Base-by-base conservation (phyloP, 202 grass and related monocot species). In the Schoenoplectus tabernaemontani region DNA sequence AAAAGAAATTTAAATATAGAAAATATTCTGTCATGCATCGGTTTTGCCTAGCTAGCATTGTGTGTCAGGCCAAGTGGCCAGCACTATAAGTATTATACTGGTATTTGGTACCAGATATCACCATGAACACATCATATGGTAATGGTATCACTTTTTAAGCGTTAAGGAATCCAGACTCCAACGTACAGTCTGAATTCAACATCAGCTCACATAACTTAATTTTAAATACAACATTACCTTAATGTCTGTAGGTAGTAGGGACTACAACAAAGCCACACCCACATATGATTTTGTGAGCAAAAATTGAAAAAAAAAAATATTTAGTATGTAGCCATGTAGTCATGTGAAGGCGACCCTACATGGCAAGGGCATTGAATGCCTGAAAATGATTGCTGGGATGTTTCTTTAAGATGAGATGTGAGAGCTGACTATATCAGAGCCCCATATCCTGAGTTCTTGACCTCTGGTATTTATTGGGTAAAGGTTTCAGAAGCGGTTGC, bases 291-390 rank as follows among this genome's bases (percentile, higher is more conserved):
- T n/a, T n/a, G n/a, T n/a, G n/a, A n/a, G 20, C 3, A 24, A 24
- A 59, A 2, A 24, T 9, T 23, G 9, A 26, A 57, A 19, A 61
- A 61, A 4, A 16, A 17, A 34, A 17, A 36, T 3, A 30, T 61
- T 11, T 51, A 13, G 15, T 13, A 13, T 50, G 44, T 32, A 23
- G 19, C 9, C 62, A 64, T 28, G 2, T 59, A 44, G 37, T 32
- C 19, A 60, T 62, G 77, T 79, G 57, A 63, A 43, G 37, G 59
- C 26, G 77, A 47, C 41, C 77, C 32, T 59, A 30, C 77, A 30
- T 60, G 74, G 7, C 77, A 30, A 22, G 19, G 33, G 33, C 77
- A 79, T 79, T 79, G 36, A 79, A 63, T 79, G 57, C 77, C 39
- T 44, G 77, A 33, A 79, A 78, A 10, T 7, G 26, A 44, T 19